Conservation (phyloP, 352 stramenopile species). For the Pythium plurisporium region DNA sequence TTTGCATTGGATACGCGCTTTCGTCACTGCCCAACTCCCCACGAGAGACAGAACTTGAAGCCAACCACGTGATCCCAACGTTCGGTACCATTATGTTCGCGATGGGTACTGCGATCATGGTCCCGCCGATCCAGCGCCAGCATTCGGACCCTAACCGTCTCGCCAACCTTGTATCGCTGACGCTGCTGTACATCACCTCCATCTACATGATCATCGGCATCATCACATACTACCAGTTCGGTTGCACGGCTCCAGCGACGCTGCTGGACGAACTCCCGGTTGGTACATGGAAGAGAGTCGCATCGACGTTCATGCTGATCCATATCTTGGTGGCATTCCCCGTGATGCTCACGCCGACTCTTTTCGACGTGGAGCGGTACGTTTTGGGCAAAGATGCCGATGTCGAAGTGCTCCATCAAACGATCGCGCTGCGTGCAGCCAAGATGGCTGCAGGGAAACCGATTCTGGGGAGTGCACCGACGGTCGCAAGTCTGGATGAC, state of each 20-base stretch:
- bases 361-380: constrained; percentile 63
- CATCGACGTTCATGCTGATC: constrained; percentile 42
- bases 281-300: constrained; percentile 27
- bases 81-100: constrained; percentile 75
- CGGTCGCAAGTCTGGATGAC: constrained; percentile 35
- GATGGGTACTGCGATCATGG: constrained; percentile 59
- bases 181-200: constrained; percentile 64
- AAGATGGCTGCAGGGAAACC: constrained; percentile 34
- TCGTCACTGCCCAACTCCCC: constrained; percentile 32
- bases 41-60: constrained; percentile 46
- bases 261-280: constrained; percentile 52
- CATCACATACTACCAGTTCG: constrained; percentile 66
- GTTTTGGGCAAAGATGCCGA: constrained; percentile 58
- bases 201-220: constrained; percentile 69
- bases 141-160: constrained; percentile 42
- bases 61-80: constrained; percentile 35
- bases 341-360: constrained; percentile 52
- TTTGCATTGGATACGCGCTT: constrained; percentile 52
- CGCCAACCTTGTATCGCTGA: constrained; percentile 56
- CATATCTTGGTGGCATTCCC: constrained; percentile 66
- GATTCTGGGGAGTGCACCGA: constrained; percentile 32
- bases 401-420: constrained; percentile 50
- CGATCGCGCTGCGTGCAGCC: constrained; percentile 27
- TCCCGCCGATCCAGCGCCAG: constrained; percentile 59
- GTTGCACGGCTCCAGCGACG: constrained; percentile 54